Evolutionary conservation across 495 filamentous ascomycete genomes (phyloP).

Genomic region (Aspergillus leporis): DNA sequence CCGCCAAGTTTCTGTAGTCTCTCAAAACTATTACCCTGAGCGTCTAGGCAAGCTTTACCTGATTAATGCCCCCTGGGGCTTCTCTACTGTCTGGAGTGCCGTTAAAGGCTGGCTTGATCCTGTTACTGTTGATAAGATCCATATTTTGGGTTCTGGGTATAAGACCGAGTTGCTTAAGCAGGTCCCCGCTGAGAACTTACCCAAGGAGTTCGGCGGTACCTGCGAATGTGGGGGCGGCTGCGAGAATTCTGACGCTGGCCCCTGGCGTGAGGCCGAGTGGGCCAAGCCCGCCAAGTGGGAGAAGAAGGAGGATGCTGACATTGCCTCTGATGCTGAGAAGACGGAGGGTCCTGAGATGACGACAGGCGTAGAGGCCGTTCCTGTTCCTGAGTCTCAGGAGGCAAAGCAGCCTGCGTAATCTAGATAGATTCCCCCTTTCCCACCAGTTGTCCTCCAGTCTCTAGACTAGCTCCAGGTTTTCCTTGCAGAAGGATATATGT

Average conservation of each 20-base stretch:
- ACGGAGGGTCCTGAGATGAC: no score
- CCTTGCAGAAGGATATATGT: no score
- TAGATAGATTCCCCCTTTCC: no score
- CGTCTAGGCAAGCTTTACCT: conserved; percentile 85
- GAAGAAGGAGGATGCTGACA: no score
- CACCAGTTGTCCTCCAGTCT: no score
- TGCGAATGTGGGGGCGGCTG: conserved; percentile 87
- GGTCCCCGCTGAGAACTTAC: conserved; percentile 88
- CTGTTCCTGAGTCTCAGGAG: no score
- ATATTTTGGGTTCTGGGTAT: conserved; percentile 80
- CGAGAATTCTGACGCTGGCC: conserved; percentile 81
- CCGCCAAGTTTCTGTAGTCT: conserved; percentile 74
- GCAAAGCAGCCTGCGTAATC: no score
- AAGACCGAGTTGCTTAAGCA: conserved; percentile 79
- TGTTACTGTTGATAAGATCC: conserved; percentile 93
- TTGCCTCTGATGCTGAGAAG: no score
- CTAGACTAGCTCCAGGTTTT: no score
- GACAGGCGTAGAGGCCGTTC: no score
- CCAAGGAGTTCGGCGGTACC: conserved; percentile 80
- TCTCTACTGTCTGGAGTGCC: conserved; percentile 76
- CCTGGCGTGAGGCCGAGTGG: conserved; percentile 85
- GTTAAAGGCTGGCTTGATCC: conserved; percentile 93
- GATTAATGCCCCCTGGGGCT: conserved; percentile 97
- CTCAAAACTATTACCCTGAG: conserved; percentile 99
- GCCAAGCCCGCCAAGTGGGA: conserved; percentile 69